phyloP scores from a whole-genome alignment of 768 basidiomycete species.

The Mycena venus region DNA sequence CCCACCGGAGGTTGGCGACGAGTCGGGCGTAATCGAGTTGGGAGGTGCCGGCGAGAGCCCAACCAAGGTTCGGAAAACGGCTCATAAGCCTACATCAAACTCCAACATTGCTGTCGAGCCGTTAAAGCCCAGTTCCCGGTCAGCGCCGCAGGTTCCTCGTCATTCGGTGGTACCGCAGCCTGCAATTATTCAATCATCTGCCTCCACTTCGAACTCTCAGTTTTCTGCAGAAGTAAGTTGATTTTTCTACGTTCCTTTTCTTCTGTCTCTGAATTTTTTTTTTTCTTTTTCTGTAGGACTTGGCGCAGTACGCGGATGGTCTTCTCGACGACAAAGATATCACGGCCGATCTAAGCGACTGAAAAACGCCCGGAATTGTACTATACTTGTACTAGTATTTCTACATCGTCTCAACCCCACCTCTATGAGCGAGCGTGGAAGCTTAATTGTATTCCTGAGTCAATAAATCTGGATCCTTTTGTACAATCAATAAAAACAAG shows the following conservation, averaged over 20 bases:
- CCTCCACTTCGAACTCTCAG: neutral
- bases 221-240: neutral
- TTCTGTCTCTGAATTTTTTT: neutral
- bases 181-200: neutral
- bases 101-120: conserved; percentile 28
- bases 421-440: no score
- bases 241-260: conserved; percentile 13
- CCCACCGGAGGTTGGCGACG: neutral
- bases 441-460: neutral
- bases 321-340: conserved; percentile 52
- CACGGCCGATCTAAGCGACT: conserved; percentile 43
- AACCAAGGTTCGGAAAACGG: conserved; percentile 22
- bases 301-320: conserved; percentile 51
- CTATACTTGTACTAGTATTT: no score
- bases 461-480: neutral
- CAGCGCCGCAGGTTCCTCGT: neutral
- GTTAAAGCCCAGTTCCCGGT: neutral
- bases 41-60: conserved; percentile 19
- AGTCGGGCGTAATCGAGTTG: neutral
- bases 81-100: neutral
- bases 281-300: conserved; percentile 33
- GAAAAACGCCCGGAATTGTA: neutral
- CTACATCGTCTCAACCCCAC: no score
- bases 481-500: conserved; percentile 16
- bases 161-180: neutral